Conservation (phyloP, 2,329 filamentous ascomycete genomes). For the Thielaviopsis ethacetica region DNA sequence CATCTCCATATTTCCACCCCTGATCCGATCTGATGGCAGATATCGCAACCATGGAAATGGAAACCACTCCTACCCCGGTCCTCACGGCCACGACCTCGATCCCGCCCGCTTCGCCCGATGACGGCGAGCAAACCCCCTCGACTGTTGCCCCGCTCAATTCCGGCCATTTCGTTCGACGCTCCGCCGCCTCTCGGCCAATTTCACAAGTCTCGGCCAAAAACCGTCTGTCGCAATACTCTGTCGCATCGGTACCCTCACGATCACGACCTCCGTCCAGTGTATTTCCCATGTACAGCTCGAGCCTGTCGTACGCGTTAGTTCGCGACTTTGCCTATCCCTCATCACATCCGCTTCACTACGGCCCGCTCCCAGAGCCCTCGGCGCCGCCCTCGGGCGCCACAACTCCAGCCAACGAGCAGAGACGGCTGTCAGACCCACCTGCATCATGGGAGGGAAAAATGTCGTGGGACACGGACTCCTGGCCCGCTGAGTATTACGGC, state of each 20-base stretch:
- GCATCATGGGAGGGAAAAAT: slow-evolving; percentile 56
- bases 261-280: slow-evolving; percentile 70
- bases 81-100: slow-evolving; percentile 27
- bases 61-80: too few species aligned
- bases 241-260: slow-evolving; percentile 46
- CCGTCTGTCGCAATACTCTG: slow-evolving; percentile 71
- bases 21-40: too few species aligned
- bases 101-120: slow-evolving; percentile 28
- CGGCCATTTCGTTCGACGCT: slow-evolving; percentile 39
- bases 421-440: slow-evolving; percentile 71
- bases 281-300: slow-evolving; percentile 73
- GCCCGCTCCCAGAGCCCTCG: slow-evolving; percentile 62
- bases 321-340: slow-evolving; percentile 88
- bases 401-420: slow-evolving; percentile 68
- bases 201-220: slow-evolving; percentile 61
- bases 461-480: slow-evolving; percentile 35
- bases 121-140: slow-evolving; percentile 35
- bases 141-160: slow-evolving; percentile 40
- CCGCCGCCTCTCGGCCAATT: slow-evolving; percentile 47
- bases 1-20: too few species aligned
- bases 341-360: slow-evolving; percentile 80
- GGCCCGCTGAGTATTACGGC: slow-evolving; percentile 35
- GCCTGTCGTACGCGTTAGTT: slow-evolving; percentile 72
- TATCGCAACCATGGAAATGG: too few species aligned
- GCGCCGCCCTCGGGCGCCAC: slow-evolving; percentile 58